Conservation (phyloP, 202 grass and related monocot genomes). For the Setaria viridis region DNA sequence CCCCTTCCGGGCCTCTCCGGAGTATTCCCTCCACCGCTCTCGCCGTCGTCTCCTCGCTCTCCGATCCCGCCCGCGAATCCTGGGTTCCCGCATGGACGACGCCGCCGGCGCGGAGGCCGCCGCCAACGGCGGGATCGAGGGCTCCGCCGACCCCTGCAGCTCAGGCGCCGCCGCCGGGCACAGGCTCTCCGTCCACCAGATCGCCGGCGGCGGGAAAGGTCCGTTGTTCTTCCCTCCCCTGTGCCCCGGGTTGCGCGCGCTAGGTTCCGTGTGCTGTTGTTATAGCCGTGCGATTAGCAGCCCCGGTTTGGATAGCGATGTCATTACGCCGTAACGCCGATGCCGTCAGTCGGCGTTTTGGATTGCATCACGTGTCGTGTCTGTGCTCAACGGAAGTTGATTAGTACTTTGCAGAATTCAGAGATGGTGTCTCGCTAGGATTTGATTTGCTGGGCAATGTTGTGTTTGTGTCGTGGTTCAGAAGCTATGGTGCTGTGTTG, state of each 20-base stretch:
- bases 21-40: not conserved
- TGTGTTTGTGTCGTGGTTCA: not conserved
- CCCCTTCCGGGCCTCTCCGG: not conserved
- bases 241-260: not conserved
- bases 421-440: constrained; percentile 9
- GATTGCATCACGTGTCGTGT: not conserved
- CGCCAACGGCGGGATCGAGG: constrained; percentile 54
- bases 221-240: not conserved
- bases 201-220: constrained; percentile 86
- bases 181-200: constrained; percentile 70
- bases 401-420: not conserved
- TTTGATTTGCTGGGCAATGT: not conserved
- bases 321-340: not conserved
- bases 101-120: constrained; percentile 41
- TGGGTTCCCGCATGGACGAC: constrained; percentile 44
- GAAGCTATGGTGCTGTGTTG: not conserved
- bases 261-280: not conserved
- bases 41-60: not conserved
- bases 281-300: not conserved
- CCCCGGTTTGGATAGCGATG: not conserved
- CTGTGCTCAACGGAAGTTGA: not conserved
- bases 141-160: constrained; percentile 60
- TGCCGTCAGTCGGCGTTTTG: not conserved
- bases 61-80: not conserved
- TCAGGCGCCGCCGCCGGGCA: constrained; percentile 50